Evolutionary conservation across 306 rosid species (phyloP), one percentile per base, ranked within the genome.

Genomic region (Adenanthera pavonina): DNA sequence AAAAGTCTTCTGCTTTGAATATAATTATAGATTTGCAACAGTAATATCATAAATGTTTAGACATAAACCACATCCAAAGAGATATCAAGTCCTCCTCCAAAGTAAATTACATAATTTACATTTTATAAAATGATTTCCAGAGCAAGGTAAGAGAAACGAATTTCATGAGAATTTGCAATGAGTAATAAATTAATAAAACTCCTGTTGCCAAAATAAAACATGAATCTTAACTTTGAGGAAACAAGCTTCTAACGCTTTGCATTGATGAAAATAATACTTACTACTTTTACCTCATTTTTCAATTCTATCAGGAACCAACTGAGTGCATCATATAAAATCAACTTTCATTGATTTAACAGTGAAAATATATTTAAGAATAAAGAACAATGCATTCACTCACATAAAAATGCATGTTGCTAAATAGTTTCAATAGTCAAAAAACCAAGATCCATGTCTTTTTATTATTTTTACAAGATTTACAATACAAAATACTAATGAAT

Each of bases 11-110:
- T 17, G 10, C 68, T 46, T 25, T 59, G 19, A 41, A 71, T 46
- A 66, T 38, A 66, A 7, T 38, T 15, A 38, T 66, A 66, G 72
- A 8, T 16, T 66, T 66, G 72, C 44, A 38, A 66, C 72, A 36
- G 33, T 30, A 66, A 16, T 2, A 17, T 17, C 1, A 17, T 38
- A 66, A 19, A 65, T 17, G 25, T 65, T 17, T 38, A 66, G 48
- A 16, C 30, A 66, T 16, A 38, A 40, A 36, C 2, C 20, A 38
- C 20, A 19, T 6, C 47, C 48, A 7, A 66, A 0, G 30, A 66
- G 72, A 36, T 40, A 17, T 40, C 48, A 65, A 66, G 47, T 38
- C 38, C 33, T 16, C 44, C 38, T 25, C 35, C 48, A 15, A 38
- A 38, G 49, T 36, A 66, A 38, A 34, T 35, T 5, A 2, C 25